Conservation (phyloP, 768 basidiomycete species). For the Gyrodon lividus region DNA sequence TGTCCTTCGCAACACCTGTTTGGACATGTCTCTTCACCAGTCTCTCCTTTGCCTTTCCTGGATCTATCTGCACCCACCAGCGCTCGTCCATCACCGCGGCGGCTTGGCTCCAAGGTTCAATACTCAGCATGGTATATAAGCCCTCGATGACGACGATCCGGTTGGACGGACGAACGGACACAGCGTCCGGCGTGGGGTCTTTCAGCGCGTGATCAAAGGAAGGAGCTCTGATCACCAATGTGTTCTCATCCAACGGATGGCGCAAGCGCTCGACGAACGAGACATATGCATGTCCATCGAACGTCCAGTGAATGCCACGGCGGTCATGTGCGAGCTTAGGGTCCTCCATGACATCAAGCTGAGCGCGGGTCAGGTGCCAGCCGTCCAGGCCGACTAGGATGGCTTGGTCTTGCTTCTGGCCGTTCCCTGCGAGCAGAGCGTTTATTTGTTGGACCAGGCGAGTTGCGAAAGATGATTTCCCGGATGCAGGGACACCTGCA, state of each 20-base stretch:
- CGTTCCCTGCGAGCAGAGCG: conserved; percentile 28
- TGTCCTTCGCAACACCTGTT: conserved; percentile 68
- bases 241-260: conserved; percentile 24
- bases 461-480: conserved; percentile 77
- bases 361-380: conserved; percentile 83
- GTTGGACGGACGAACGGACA: conserved; percentile 59
- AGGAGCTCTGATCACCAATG: conserved; percentile 57
- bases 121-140: conserved; percentile 77
- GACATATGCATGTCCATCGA: conserved; percentile 73
- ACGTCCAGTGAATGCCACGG: conserved; percentile 90
- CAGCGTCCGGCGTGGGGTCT: conserved; percentile 68
- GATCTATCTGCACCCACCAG: conserved; percentile 67
- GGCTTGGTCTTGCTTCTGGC: conserved; percentile 32
- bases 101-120: conserved; percentile 70
- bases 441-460: conserved; percentile 58
- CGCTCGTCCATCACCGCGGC: conserved; percentile 70
- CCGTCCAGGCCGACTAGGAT: conserved; percentile 84
- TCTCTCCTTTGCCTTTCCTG: conserved; percentile 53
- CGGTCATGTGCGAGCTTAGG: conserved; percentile 74
- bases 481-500: conserved; percentile 80
- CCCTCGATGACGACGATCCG: conserved; percentile 88
- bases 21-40: conserved; percentile 73
- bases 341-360: conserved; percentile 75
- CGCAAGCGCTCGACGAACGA: conserved; percentile 62
- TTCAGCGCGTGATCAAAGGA: conserved; percentile 88